Evolutionary conservation across 2,329 filamentous ascomycete species (phyloP).

Genomic region (Tolypocladium nubicola): DNA sequence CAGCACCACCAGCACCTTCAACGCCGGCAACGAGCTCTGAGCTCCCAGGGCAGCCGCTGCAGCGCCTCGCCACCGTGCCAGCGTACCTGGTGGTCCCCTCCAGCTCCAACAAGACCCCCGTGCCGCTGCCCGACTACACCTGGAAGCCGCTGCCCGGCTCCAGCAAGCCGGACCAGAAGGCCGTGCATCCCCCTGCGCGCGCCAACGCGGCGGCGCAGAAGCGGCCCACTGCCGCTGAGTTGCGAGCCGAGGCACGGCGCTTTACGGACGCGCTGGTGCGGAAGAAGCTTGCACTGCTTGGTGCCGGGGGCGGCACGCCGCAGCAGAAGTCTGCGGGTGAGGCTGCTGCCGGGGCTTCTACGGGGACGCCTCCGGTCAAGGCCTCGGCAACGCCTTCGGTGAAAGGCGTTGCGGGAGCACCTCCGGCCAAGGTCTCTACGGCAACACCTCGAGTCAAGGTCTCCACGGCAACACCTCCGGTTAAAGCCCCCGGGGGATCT

Average conservation of each 20-base stretch:
- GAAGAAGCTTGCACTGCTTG: constrained; percentile 3
- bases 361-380: not conserved
- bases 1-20: not conserved
- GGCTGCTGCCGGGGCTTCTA: not conserved
- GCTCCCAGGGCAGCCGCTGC: not conserved
- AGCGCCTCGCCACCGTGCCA: not conserved
- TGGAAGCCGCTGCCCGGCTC: no score
- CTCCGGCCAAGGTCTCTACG: not conserved
- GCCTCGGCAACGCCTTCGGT: not conserved
- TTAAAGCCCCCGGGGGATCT: not conserved
- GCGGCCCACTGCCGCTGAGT: not conserved
- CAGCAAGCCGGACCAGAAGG: not conserved
- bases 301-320: not conserved
- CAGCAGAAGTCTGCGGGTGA: not conserved
- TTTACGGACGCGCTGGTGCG: constrained; percentile 11
- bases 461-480: no score
- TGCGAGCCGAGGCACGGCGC: constrained; percentile 6
- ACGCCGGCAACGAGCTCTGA: not conserved
- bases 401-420: not conserved
- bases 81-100: not conserved
- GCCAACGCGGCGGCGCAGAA: not conserved
- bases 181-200: not conserved
- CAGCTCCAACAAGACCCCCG: not conserved
- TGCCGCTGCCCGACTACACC: constrained; percentile 3
- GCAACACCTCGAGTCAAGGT: no score